These are phyloP conservation scores for Jatropha multifida DNA, from an alignment of 441 rosid species.

Conservation along the genomic window DNA sequence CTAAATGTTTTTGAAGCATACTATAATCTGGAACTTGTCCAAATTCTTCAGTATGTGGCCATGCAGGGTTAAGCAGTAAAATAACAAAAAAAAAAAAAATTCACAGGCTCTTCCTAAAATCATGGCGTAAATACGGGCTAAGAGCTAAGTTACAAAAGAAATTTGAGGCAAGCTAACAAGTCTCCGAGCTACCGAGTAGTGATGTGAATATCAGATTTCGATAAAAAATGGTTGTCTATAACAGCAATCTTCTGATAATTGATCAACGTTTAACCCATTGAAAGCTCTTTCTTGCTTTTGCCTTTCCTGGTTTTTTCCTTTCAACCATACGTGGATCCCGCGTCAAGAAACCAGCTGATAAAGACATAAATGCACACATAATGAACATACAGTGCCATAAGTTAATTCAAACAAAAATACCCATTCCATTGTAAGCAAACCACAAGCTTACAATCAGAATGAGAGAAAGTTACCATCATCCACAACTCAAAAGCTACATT, in stretches of 20 bases:
- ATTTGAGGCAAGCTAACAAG: neutral
- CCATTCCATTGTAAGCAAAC: neutral
- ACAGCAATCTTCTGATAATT: neutral
- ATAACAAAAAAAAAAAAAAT: too few species aligned
- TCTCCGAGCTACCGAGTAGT: neutral
- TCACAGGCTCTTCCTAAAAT: neutral
- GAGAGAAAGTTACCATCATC: neutral
- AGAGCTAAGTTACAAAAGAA: neutral
- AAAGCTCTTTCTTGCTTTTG: slow-evolving; percentile 97
- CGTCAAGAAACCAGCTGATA: slow-evolving; percentile 46
- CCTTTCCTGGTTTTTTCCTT: slow-evolving; percentile 96
- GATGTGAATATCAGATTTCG: neutral
- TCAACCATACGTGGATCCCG: slow-evolving; percentile 94
- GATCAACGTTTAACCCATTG: slow-evolving; percentile 93
- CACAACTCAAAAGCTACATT: neutral
- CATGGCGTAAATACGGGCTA: neutral
- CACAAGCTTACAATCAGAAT: neutral
- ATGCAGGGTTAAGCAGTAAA: slow-evolving; percentile 48
- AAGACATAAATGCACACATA: neutral
- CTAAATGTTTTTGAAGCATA: too few species aligned
- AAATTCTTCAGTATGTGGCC: too few species aligned
- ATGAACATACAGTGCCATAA: neutral
- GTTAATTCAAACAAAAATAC: neutral
- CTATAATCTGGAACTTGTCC: too few species aligned
- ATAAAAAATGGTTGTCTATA: slow-evolving; percentile 1